Evolutionary conservation across 129 eudicot species (phyloP), one percentile per base, ranked within the genome.

Genomic region (Chrysanthemum makinoi): DNA sequence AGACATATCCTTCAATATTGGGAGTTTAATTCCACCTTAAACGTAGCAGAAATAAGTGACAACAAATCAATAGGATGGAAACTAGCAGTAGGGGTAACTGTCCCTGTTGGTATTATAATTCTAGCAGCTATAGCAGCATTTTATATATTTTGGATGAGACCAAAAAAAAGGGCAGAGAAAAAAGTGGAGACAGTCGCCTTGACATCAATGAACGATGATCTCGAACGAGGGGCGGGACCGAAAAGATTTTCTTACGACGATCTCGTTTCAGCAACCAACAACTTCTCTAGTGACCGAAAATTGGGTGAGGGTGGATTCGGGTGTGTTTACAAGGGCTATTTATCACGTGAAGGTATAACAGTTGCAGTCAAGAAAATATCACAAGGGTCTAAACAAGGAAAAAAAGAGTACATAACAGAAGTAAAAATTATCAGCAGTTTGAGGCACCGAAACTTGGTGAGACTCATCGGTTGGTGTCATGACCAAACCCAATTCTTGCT

Each of bases 401-500:
- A 81, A 16, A 83, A 83, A 70, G 80, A 88, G 73, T 88, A 79
- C 49, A 66, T 83, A 39, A 77, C 89, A 0, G 96, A 88, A 79
- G 85, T 88, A 3, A 88, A 83, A 79, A 72, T 79, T 20, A 83
- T 88, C 18, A 81, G 89, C 66, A 60, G 80, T 68, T 57, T 88
- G 54, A 79, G 89, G 62, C 91, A 88, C 72, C 73, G 83, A 9
- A 88, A 88, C 69, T 51, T 88, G 58, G 91, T 88, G 20, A 77
- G 82, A 6, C 86, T 88, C 28, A 82, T 85, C 1, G 96, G 96
- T 19, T 88, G 91, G 96, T 83, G 91, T 28, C 89, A 88, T 62
- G 89, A 86, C 50, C 75, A 84, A 30, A 77, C 83, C 12, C 85
- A 79, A 10, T 79, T 86, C 79, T 58, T 86, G 58, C 84, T 88